These are phyloP conservation scores for Tulasnella calospora DNA, from an alignment of 768 basidiomycete genomes.

Conservation along the genomic window DNA sequence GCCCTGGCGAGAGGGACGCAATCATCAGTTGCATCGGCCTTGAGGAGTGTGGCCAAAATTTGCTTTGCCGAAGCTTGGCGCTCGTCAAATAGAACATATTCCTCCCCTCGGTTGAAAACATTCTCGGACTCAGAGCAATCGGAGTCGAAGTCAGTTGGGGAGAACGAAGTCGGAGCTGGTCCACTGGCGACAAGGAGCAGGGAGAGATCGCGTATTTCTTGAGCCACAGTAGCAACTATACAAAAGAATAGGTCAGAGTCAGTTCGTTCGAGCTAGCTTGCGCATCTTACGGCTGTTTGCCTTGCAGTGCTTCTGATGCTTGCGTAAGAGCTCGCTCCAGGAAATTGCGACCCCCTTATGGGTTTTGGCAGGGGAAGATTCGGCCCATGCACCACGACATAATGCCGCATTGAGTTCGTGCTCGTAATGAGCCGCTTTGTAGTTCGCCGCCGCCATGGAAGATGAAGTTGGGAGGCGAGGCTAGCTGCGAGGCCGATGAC, in stretches of 20 bases:
- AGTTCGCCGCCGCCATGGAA: constrained; percentile 33
- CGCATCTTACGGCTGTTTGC: constrained; percentile 47
- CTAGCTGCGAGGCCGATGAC: not conserved
- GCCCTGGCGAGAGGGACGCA: constrained; percentile 58
- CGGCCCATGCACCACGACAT: constrained; percentile 69
- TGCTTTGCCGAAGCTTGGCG: constrained; percentile 52
- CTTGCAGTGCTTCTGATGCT: constrained; percentile 77
- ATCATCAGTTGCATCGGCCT: constrained; percentile 50
- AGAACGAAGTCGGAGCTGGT: not conserved
- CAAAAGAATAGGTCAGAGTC: not conserved
- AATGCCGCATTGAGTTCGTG: constrained; percentile 64
- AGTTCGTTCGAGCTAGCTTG: not conserved
- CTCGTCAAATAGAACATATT: constrained; percentile 54
- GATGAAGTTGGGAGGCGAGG: not conserved
- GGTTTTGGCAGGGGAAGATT: constrained; percentile 55
- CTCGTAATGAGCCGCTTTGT: constrained; percentile 76
- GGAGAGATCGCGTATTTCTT: constrained; percentile 60
- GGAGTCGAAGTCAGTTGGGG: constrained; percentile 54
- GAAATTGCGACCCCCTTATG: constrained; percentile 50
- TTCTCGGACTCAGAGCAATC: constrained; percentile 41
- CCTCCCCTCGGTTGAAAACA: constrained; percentile 48
- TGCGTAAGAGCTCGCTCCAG: constrained; percentile 77
- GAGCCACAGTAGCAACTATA: constrained; percentile 51
- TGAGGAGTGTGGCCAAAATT: constrained; percentile 50
- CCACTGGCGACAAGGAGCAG: constrained; percentile 40